Base-by-base conservation (phyloP, 2,329 filamentous ascomycete genomes). In the Fusarium newnesense region DNA sequence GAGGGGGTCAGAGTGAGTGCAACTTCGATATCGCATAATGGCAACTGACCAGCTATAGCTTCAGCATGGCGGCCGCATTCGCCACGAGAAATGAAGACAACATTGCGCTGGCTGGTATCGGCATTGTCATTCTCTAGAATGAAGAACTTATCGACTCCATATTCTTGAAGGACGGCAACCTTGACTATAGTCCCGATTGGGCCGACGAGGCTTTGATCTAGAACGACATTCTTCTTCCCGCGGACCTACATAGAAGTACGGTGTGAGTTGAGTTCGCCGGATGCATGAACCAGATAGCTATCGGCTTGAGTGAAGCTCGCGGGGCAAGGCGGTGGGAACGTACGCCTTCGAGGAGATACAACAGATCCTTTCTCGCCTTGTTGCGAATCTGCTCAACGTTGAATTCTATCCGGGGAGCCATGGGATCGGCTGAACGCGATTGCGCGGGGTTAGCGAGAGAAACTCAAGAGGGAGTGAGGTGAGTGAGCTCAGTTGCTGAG, bases 71-170 rank as follows among this genome's bases (percentile, higher is more conserved):
- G 93, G 64, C 93, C 92, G 81, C 94, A 96, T 84, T 98, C 96
- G 71, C 95, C 96, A 79, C 95, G 90, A 24, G 95, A 93, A 76
- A 99, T 90, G 84, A 98, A 99, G 75, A 99, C 90, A 72, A 99
- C 91, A 87, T 98, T 99, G 79, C 94, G 92, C 84, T 98, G 96
- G 79, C 93, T 97, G 24, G 94, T 93, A 83, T 98, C 96, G 82
- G 95, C 92, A 83, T 99, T 98, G 79, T 93, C 90, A 83, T 98
- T 98, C 83, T 99, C 96, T 52, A 99, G 87, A 79, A 98, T 93
- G 86, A 98, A 99, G 75, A 98, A 94, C 83, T 97, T 97, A 83
- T 98, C 95, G 76, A 99, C 95, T 36, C 97, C 97, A 85, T 98
- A 98, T 79, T 99, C 96, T 80, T 98, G 94, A 21, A 98, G 88